These are phyloP conservation scores for Tuber brumale DNA, from an alignment of 495 filamentous ascomycete species.

Conservation along the genomic window DNA sequence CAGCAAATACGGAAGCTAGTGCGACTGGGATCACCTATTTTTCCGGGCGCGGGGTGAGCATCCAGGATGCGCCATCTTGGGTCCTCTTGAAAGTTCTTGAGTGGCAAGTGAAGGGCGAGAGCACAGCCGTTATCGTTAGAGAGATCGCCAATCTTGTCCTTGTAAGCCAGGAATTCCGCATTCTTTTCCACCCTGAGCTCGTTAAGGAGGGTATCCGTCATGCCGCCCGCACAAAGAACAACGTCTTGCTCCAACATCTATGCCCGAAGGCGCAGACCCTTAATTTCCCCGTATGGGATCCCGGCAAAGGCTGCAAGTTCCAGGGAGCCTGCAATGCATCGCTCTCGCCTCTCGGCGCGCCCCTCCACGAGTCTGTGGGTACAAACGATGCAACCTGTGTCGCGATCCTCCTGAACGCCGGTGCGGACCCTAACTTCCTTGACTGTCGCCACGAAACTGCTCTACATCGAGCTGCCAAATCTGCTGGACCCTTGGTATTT, in stretches of 20 bases:
- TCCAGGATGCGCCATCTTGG: not conserved
- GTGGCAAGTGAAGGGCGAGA: not conserved
- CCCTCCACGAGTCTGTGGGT: not conserved
- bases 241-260: not conserved
- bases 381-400: not conserved
- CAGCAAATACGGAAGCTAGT: not conserved
- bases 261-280: not conserved
- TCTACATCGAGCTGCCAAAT: not conserved
- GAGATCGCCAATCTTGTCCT: not conserved
- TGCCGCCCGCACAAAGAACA: not conserved
- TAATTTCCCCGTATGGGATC: not conserved
- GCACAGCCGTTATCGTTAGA: not conserved
- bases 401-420: not conserved
- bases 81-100: not conserved
- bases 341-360: not conserved
- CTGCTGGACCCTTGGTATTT: not conserved
- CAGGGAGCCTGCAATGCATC: not conserved
- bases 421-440: not conserved
- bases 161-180: not conserved
- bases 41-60: not conserved
- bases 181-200: not conserved
- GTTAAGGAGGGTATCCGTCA: not conserved
- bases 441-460: not conserved
- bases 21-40: not conserved
- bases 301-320: not conserved